Evolutionary conservation across 108 stramenopile species (phyloP), one percentile per base, ranked within the genome.

Genomic region (Conticribra weissflogii): DNA sequence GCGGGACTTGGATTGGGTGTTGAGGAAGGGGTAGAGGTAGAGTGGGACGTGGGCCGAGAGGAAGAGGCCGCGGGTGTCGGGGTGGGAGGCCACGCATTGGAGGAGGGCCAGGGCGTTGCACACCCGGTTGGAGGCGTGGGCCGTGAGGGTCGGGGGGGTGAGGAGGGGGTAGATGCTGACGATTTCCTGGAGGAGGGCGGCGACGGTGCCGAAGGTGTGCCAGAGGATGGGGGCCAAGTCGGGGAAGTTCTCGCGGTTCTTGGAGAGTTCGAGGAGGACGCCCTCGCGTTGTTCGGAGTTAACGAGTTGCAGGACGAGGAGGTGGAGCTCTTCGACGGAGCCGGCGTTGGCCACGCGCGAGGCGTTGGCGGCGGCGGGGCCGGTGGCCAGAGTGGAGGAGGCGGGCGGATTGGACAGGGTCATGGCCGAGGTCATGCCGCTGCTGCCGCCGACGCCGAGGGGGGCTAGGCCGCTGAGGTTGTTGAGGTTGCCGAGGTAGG

Each of bases 41-140:
- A 99, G 84, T 17, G 98, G 98, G 23, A 99, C 95, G 63, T 98
- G 97, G 15, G 99, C 99, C 24, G 71, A 70, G 44, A 99, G 74
- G 76, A 99, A 98, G 22, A 95, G 86, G 32, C 82, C 84, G 32
- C 98, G 81, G 15, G 99, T 99, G 68, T 98, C 97, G 0, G 93
- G 83, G 85, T 99, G 99, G 46, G 92, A 94, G 0, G 99, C 99
- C 18, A 99, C 99, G 69, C 98, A 98, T 76, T 99, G 99, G 46
- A 99, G 70, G 52, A 99, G 79, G 27, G 99, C 98, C 50, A 99
- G 81, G 3, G 99, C 99, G 79, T 99, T 99, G 85, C 99, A 99
- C 7, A 98, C 98, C 1, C 98, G 88, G 68, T 98, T 99, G 62
- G 81, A 84, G 4, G 97, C 98, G 59, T 94, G 96, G 3, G 98